Base-by-base conservation (phyloP, 495 filamentous ascomycete species). In the Amorphotheca resinae region DNA sequence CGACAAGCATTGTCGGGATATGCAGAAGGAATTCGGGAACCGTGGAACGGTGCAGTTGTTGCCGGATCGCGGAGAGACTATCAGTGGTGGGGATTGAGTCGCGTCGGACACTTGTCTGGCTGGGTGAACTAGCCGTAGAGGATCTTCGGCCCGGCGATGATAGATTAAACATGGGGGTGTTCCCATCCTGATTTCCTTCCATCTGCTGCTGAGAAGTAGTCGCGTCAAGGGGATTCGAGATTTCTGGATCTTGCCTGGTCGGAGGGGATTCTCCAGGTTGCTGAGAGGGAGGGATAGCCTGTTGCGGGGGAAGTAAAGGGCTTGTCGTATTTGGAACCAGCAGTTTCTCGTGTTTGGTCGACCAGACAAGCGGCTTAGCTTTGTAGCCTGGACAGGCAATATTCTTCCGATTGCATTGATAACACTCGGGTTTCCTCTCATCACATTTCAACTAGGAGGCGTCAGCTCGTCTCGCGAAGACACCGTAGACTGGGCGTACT, bases 401-500 rank as follows among this genome's bases (percentile, higher is more conserved):
- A 0, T 66, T 63, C 36, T 70, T 54, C 25, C 64, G 65, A n/a
- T 53, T 63, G 47, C 72, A 76, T 41, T 70, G 68, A 42, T 47
- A 54, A 50, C 72, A 76, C 37, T 61, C 57, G 25, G 72, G 72
- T 30, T 68, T 64, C 22, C 62, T 63, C 52, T 76, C 72, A 56
- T 70, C 72, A 50, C 72, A 76, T 60, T 76, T 76, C 43, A 76
- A 59, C 72, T 74, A 25, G 41, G 33, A 38, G 40, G 18, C 32
- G 16, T 49, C 26, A 42, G 46, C 33, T 33, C 12, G 15, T 30
- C 26, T 26, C 17, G 1, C 12, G 0, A 34, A 41, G 33, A 17
- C 4, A 9, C 1, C 16, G 33, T 14, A 25, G 9, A 9, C n/a
- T 11, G 15, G 44, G 59, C 58, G 37, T 39, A 69, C 68, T 48